Evolutionary conservation across 345 rosid species (phyloP).

Genomic region (Jatropha curcas): DNA sequence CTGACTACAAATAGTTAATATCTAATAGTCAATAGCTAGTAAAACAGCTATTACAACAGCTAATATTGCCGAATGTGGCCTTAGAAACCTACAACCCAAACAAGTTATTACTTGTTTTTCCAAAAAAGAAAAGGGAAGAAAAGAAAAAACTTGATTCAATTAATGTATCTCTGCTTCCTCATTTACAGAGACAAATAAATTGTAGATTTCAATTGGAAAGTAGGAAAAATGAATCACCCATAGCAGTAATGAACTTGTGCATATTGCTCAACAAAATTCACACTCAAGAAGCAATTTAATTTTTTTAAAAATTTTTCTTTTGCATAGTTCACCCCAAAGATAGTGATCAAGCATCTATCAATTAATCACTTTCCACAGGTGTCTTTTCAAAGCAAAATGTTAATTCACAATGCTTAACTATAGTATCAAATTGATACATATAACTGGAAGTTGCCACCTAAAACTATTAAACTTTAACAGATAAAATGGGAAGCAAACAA

Average conservation of each 20-base stretch:
- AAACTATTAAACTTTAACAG: too few species aligned
- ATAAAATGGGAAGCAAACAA: not conserved
- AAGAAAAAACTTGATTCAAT: too few species aligned
- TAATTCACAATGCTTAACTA: not conserved
- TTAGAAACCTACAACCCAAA: too few species aligned
- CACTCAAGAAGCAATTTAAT: not conserved
- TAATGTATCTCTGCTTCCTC: not conserved
- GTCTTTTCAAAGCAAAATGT: conserved; percentile 2
- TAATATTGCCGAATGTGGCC: too few species aligned
- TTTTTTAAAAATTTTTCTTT: too few species aligned
- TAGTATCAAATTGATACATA: not conserved
- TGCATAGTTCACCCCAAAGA: too few species aligned
- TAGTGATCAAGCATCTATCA: too few species aligned
- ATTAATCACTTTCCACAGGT: not conserved
- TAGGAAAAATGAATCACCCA: not conserved
- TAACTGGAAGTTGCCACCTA: conserved; percentile 5
- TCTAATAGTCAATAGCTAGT: too few species aligned
- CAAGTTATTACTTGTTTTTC: too few species aligned
- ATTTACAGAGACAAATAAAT: not conserved
- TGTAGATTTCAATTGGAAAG: not conserved
- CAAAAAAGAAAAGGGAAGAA: too few species aligned
- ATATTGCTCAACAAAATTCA: not conserved
- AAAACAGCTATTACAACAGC: too few species aligned
- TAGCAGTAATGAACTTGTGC: not conserved
- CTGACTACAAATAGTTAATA: too few species aligned